phyloP scores from a whole-genome alignment of 2,329 filamentous ascomycete genomes.

The Monilinia aucupariae region DNA sequence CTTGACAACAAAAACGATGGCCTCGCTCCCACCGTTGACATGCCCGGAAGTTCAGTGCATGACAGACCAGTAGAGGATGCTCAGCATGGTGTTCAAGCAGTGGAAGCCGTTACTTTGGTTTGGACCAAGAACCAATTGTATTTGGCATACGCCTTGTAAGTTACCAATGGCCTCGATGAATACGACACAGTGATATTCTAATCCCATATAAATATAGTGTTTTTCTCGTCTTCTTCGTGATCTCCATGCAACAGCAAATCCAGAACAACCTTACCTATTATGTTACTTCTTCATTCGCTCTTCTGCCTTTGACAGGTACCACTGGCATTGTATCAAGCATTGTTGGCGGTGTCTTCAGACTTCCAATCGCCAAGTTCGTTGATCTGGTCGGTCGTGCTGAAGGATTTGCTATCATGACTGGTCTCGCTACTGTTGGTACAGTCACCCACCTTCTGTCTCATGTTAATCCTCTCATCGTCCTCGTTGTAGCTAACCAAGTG shows the following conservation, averaged over 20 bases:
- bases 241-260: slow-evolving; percentile 30
- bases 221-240: slow-evolving; percentile 30
- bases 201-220: slow-evolving; percentile 20
- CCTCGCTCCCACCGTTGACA: not conserved
- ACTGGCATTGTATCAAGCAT: slow-evolving; percentile 30
- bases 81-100: slow-evolving; percentile 27
- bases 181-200: not conserved
- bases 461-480: not conserved
- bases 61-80: slow-evolving; percentile 21
- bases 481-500: slow-evolving; percentile 27
- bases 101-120: slow-evolving; percentile 29
- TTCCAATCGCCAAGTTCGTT: slow-evolving; percentile 56
- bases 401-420: slow-evolving; percentile 52
- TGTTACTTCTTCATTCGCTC: slow-evolving; percentile 28
- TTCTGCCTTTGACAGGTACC: slow-evolving; percentile 26
- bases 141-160: slow-evolving; percentile 28
- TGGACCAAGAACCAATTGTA: slow-evolving; percentile 30
- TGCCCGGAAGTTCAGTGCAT: not conserved
- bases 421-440: slow-evolving; percentile 43
- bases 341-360: slow-evolving; percentile 28
- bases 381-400: slow-evolving; percentile 63
- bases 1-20: slow-evolving; percentile 7
- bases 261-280: slow-evolving; percentile 24
- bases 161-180: not conserved
- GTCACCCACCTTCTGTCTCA: not conserved